A percentile compares a stretch with the other conserved stretches of the same genome.
Evolutionary conservation across 2,329 filamentous ascomycete species (phyloP).

Genomic region (Colletotrichum tabaci): DNA sequence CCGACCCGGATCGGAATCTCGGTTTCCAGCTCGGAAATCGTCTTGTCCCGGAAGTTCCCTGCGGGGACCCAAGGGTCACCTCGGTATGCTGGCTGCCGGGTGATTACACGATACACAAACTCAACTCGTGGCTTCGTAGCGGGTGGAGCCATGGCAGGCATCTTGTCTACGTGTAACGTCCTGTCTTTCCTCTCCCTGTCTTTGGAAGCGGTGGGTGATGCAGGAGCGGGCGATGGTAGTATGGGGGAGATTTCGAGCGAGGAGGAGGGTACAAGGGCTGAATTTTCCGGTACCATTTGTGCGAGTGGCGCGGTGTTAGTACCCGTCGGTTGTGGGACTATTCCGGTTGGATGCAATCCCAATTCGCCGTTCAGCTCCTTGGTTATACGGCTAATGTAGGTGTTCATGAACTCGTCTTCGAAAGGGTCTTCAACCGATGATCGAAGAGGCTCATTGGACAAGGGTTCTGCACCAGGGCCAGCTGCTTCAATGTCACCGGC

Average conservation of each 20-base stretch:
- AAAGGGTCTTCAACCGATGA: not conserved
- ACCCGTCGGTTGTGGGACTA: not conserved
- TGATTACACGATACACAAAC: constrained; percentile 4
- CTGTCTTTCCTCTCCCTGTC: not conserved
- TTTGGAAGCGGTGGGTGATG: not conserved
- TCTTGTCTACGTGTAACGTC: not conserved
- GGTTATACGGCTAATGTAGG: not conserved
- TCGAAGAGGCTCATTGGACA: not conserved
- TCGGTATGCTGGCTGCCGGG: not conserved
- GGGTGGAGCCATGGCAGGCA: no score
- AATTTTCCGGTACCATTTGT: not conserved
- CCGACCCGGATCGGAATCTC: not conserved
- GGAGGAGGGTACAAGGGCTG: not conserved
- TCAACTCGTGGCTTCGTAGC: not conserved
- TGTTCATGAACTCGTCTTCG: not conserved
- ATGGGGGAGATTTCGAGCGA: not conserved
- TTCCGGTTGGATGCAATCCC: not conserved
- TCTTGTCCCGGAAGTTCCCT: constrained; percentile 3
- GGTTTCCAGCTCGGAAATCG: not conserved
- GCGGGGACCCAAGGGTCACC: not conserved
- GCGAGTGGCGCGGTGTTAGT: not conserved
- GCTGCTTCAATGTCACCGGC: not conserved
- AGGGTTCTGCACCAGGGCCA: not conserved
- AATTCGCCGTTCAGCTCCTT: not conserved
- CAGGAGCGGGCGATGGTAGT: not conserved